A percentile compares a stretch with the other conserved stretches of the same genome.
Conservation (phyloP, 2,329 filamentous ascomycete species). For the Colletotrichum cordylinicola region DNA sequence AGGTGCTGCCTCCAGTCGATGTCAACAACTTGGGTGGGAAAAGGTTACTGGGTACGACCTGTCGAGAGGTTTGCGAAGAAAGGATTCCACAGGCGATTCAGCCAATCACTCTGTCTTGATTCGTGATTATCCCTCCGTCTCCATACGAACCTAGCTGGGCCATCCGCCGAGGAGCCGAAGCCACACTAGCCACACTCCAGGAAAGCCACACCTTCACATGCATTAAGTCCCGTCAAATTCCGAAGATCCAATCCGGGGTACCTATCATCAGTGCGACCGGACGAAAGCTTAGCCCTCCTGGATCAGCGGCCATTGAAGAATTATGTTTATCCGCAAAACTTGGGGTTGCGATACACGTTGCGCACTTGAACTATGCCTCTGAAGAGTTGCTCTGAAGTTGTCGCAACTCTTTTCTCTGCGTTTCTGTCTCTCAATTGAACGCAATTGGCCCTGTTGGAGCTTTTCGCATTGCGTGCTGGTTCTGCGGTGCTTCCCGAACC, state of each 20-base stretch:
- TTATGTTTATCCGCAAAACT: not conserved
- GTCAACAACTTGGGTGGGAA: conserved; percentile 2
- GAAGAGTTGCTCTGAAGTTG: not conserved
- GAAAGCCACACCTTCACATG: not conserved
- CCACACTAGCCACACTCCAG: not conserved
- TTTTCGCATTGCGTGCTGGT: not conserved
- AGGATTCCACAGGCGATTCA: not conserved
- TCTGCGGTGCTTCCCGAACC: not conserved
- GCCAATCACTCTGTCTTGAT: not conserved
- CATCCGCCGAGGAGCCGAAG: not conserved
- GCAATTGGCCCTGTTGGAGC: not conserved
- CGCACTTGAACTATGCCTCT: not conserved
- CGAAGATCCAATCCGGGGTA: conserved; percentile 8
- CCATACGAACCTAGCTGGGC: not conserved
- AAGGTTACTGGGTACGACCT: not conserved
- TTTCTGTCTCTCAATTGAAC: not conserved
- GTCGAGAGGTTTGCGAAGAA: not conserved
- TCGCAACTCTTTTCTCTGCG: not conserved
- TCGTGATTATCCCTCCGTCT: not conserved
- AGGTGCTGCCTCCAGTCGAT: conserved; percentile 16
- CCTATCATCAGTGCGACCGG: conserved; percentile 9
- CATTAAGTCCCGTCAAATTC: conserved; percentile 17
- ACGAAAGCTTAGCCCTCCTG: conserved; percentile 12
- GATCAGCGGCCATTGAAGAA: not conserved
- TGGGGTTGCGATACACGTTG: not conserved